phyloP scores from a whole-genome alignment of 2,329 filamentous ascomycete species.

The Sclerotinia spermophila region DNA sequence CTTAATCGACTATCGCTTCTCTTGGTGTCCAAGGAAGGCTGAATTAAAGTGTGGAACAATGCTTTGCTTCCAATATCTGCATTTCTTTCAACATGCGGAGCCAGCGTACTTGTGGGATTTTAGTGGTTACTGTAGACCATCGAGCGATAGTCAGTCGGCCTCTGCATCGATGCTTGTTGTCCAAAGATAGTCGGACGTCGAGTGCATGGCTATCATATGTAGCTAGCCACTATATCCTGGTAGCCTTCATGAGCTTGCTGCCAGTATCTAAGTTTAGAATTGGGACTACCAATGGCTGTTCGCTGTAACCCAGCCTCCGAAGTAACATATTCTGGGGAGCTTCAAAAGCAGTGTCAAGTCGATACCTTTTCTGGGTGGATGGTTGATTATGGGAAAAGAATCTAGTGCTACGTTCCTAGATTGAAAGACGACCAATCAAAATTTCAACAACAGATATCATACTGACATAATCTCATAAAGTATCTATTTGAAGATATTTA shows the following conservation, averaged over 20 bases:
- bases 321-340: too few relatives aligned
- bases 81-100: not conserved
- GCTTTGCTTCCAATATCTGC: not conserved
- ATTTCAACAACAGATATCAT: too few relatives aligned
- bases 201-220: not conserved
- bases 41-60: not conserved
- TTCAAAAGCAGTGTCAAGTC: too few relatives aligned
- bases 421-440: too few relatives aligned
- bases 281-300: not conserved
- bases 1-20: not conserved
- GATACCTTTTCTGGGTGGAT: too few relatives aligned
- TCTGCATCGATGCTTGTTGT: not conserved
- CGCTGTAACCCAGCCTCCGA: too few relatives aligned
- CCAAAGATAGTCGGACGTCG: not conserved
- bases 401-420: too few relatives aligned
- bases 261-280: not conserved
- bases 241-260: too few relatives aligned
- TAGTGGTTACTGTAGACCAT: not conserved
- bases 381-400: too few relatives aligned
- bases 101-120: not conserved
- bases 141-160: not conserved
- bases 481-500: too few relatives aligned
- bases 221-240: not conserved
- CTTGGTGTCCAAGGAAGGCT: not conserved
- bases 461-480: too few relatives aligned